Conservation (phyloP, 2,329 filamentous ascomycete species). For the Aspergillus quadricinctus region DNA sequence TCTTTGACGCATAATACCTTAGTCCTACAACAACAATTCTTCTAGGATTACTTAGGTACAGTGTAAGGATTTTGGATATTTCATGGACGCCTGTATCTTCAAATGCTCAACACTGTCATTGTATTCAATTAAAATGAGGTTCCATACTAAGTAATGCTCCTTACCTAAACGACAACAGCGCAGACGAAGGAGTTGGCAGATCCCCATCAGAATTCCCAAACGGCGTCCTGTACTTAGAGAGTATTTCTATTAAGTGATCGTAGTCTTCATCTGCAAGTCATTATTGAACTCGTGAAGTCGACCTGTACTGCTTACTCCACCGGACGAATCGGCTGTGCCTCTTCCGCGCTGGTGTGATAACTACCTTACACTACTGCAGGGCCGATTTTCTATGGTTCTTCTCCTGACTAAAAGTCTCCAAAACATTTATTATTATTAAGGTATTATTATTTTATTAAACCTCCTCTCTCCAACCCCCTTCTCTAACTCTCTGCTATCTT, state of each 20-base stretch:
- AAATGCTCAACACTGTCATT: neutral
- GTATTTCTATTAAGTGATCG: neutral
- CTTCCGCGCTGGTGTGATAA: constrained; percentile 34
- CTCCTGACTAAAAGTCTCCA: neutral
- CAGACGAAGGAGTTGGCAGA: neutral
- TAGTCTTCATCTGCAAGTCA: neutral
- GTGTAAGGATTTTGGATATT: neutral
- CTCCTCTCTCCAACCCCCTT: neutral
- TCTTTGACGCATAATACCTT: no score
- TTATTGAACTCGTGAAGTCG: neutral
- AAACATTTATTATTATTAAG: constrained; percentile 9
- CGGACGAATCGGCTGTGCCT: constrained; percentile 18
- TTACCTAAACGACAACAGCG: neutral
- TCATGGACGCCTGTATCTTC: neutral
- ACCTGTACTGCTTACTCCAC: neutral
- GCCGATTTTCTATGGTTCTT: neutral
- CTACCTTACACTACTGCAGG: neutral
- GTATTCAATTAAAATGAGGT: neutral
- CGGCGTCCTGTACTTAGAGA: neutral
- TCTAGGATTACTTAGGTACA: neutral
- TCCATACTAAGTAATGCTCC: neutral
- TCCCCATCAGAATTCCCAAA: neutral
- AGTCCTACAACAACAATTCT: neutral
- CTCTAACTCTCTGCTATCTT: constrained; percentile 2
- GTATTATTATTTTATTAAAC: constrained; percentile 9